Evolutionary conservation across 257 asterid species (phyloP).

Genomic region (Marsdenia floribunda): DNA sequence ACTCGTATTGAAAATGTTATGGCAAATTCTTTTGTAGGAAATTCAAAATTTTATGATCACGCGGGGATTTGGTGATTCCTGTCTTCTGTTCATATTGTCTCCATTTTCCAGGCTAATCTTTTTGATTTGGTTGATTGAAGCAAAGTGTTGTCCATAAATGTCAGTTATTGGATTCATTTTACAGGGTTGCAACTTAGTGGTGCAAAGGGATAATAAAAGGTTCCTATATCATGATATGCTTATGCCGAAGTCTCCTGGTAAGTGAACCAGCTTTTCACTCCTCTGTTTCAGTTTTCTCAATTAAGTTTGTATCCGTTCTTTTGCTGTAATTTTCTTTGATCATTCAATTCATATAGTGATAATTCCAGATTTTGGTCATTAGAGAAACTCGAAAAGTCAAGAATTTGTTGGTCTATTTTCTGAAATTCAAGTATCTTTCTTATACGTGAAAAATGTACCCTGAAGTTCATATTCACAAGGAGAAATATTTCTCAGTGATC

Average conservation of each 20-base stretch:
- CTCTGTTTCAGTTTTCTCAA: not conserved
- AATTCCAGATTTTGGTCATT: not conserved
- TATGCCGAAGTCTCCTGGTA: conserved; percentile 48
- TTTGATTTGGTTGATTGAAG: not conserved
- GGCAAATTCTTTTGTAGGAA: not conserved
- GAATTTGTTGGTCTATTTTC: not conserved
- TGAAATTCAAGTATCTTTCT: not conserved
- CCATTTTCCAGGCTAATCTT: not conserved
- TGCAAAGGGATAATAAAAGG: conserved; percentile 58
- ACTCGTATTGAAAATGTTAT: no score
- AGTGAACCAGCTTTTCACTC: conserved; percentile 8
- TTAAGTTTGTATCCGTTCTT: not conserved
- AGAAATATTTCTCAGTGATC: not conserved
- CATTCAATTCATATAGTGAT: no score
- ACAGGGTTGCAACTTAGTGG: conserved; percentile 85
- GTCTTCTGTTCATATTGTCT: not conserved
- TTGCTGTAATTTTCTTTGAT: not conserved
- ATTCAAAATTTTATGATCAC: not conserved
- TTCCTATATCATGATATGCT: conserved; percentile 72
- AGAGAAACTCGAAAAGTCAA: not conserved
- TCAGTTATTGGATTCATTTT: conserved; percentile 12
- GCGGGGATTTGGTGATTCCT: not conserved
- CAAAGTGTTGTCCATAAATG: not conserved
- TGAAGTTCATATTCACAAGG: not conserved
- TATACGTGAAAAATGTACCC: not conserved